Conservation (phyloP, 2,329 filamentous ascomycete species). For the Ceratocystis destructans region DNA sequence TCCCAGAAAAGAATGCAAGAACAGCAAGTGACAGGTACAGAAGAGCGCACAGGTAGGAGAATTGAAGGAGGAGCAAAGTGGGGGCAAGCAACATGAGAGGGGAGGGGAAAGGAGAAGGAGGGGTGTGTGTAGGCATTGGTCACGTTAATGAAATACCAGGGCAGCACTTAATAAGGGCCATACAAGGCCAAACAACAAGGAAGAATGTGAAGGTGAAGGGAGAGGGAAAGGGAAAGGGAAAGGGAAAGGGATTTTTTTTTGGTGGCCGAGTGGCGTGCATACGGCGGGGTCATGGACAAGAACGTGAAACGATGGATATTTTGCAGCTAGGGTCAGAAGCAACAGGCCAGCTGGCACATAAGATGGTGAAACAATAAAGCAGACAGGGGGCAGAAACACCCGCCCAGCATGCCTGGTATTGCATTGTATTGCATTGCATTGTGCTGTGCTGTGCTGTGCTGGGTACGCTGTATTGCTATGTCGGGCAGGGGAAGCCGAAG, state of each 20-base stretch:
- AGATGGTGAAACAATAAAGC: slow-evolving; percentile 5
- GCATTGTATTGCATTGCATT: neutral
- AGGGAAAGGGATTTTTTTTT: no score
- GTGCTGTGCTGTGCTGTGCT: neutral
- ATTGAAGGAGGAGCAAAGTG: neutral
- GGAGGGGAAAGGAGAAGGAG: neutral
- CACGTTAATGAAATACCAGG: neutral
- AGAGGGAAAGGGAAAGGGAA: no score
- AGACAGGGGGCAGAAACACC: slow-evolving; percentile 3
- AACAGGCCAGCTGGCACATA: neutral
- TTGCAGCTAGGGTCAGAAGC: neutral
- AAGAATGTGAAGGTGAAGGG: neutral
- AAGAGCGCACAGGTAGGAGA: neutral
- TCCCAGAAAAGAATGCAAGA: neutral
- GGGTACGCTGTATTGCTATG: neutral
- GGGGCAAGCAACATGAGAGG: neutral
- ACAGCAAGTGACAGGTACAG: neutral
- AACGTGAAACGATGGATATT: slow-evolving; percentile 1
- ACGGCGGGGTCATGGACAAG: neutral
- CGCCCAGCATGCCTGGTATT: neutral
- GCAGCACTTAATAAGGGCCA: neutral
- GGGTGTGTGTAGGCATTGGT: neutral
- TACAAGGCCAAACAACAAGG: neutral
- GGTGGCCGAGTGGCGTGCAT: neutral
- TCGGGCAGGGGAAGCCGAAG: neutral